Conservation (phyloP, 108 stramenopile species). For the Seminavis robusta region DNA sequence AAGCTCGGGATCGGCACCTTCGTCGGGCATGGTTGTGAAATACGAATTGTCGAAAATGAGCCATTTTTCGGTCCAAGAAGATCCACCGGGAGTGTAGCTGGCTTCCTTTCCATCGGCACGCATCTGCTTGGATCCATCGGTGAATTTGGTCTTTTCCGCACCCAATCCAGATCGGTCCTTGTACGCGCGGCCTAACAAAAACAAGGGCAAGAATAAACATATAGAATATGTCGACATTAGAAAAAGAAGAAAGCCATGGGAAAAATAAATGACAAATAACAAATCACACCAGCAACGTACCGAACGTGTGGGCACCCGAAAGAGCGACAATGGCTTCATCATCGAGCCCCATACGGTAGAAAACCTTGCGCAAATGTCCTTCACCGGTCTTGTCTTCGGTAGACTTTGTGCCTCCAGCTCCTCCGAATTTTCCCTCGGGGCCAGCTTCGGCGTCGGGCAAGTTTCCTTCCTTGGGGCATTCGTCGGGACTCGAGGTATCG, state of each 20-base stretch:
- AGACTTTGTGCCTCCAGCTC: constrained; percentile 49
- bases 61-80: constrained; percentile 77
- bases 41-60: constrained; percentile 88
- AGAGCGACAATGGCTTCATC: constrained; percentile 95
- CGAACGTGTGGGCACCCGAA: constrained; percentile 91
- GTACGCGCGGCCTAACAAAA: constrained; percentile 80
- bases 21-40: constrained; percentile 56
- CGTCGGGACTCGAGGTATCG: constrained; percentile 42
- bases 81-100: constrained; percentile 85
- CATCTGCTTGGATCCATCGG: constrained; percentile 81
- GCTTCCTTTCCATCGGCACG: constrained; percentile 83
- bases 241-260: neutral
- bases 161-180: constrained; percentile 75
- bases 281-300: constrained; percentile 34
- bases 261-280: constrained; percentile 8
- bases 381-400: constrained; percentile 46
- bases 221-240: neutral
- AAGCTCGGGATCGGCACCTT: constrained; percentile 56
- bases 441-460: constrained; percentile 84
- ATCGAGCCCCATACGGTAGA: constrained; percentile 91
- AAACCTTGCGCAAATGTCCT: constrained; percentile 88
- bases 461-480: constrained; percentile 68
- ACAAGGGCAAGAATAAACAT: neutral
- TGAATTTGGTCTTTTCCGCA: constrained; percentile 90
- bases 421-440: constrained; percentile 58